Conservation (phyloP, 305 asterid species). For the Lippia alba region DNA sequence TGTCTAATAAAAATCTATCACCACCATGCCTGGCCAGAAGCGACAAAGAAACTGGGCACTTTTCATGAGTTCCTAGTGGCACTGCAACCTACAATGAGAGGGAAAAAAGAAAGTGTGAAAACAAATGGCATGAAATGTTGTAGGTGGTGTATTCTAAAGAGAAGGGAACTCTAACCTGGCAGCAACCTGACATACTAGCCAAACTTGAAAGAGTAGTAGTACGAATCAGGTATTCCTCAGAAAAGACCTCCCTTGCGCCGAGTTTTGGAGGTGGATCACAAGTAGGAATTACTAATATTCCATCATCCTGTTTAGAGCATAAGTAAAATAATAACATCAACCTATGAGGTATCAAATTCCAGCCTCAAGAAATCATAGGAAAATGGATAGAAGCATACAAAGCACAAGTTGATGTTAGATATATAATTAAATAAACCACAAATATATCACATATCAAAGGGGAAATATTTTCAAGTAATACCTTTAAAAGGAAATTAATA, state of each 20-base stretch:
- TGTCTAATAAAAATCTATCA: conserved; percentile 85
- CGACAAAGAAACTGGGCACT: conserved; percentile 86
- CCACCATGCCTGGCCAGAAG: conserved; percentile 90
- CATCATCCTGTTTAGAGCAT: conserved; percentile 78
- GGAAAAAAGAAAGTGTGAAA: conserved; percentile 16
- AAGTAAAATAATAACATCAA: conserved; percentile 18
- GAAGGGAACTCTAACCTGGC: conserved; percentile 71
- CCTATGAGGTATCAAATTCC: neutral
- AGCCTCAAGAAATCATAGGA: conserved; percentile 12
- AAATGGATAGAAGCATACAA: conserved; percentile 11
- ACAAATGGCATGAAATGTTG: conserved; percentile 18
- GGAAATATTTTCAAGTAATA: conserved; percentile 30
- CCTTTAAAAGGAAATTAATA: conserved; percentile 79
- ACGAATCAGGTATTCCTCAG: conserved; percentile 68
- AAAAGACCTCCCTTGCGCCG: conserved; percentile 69
- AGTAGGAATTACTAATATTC: conserved; percentile 85
- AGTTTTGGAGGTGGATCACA: conserved; percentile 81
- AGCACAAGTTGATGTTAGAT: neutral
- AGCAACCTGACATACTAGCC: conserved; percentile 97
- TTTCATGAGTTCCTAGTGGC: conserved; percentile 81
- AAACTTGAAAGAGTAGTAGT: conserved; percentile 68
- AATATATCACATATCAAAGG: conserved; percentile 15
- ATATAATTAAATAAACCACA: neutral
- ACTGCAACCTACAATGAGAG: conserved; percentile 63
- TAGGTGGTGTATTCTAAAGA: conserved; percentile 17